These are phyloP conservation scores for Suillus paluster DNA, from an alignment of 768 basidiomycete species.

Conservation along the genomic window DNA sequence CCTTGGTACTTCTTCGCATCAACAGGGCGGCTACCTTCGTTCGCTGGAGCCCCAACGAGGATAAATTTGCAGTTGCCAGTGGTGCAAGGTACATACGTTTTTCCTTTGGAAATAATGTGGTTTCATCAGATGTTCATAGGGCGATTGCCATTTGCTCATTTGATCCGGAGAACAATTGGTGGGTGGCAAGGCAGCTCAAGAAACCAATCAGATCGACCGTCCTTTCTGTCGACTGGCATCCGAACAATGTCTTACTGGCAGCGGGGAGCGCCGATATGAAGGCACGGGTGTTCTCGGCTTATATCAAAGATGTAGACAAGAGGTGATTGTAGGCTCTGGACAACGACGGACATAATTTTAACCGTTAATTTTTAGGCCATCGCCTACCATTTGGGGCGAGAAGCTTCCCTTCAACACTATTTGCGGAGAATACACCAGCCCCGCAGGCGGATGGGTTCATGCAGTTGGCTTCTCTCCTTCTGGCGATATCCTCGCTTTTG, in stretches of 20 bases:
- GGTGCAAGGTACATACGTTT: conserved; percentile 74
- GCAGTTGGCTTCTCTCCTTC: conserved; percentile 95
- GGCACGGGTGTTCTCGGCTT: conserved; percentile 96
- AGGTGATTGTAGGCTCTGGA: conserved; percentile 52
- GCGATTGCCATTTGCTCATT: conserved; percentile 97
- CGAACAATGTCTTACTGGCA: conserved; percentile 96
- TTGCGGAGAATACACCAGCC: conserved; percentile 90
- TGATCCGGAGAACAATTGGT: conserved; percentile 98
- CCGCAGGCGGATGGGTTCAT: conserved; percentile 97
- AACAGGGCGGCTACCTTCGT: conserved; percentile 96
- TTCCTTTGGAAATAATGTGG: neutral
- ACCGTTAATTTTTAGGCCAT: conserved; percentile 57
- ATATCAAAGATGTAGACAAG: conserved; percentile 97
- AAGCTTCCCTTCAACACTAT: conserved; percentile 97
- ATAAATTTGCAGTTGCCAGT: conserved; percentile 98
- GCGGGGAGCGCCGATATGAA: conserved; percentile 98
- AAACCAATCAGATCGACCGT: conserved; percentile 97
- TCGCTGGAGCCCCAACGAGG: conserved; percentile 95
- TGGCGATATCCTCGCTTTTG: conserved; percentile 93
- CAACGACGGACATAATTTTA: conserved; percentile 4
- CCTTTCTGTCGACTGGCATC: conserved; percentile 95
- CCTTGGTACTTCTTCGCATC: conserved; percentile 92
- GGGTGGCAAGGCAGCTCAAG: conserved; percentile 96
- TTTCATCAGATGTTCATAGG: conserved; percentile 41
- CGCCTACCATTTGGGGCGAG: conserved; percentile 94